Evolutionary conservation across 495 filamentous ascomycete genomes (phyloP).

Genomic region (Penicillium samsonianum): DNA sequence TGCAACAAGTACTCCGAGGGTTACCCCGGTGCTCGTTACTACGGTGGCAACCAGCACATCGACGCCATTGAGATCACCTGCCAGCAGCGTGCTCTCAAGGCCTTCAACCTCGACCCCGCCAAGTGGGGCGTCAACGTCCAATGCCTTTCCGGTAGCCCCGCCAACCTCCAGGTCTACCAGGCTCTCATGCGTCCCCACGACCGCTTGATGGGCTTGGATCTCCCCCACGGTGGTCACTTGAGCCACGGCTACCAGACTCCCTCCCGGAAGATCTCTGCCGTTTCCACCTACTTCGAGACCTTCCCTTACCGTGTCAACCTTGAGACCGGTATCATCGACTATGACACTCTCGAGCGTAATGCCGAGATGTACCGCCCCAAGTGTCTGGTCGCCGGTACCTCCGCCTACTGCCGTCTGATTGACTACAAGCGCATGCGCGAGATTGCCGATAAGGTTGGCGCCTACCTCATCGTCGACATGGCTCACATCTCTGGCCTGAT

Average conservation of each 20-base stretch:
- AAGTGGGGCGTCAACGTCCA: slow-evolving; percentile 99
- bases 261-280: slow-evolving; percentile 86
- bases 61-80: slow-evolving; percentile 94
- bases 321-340: slow-evolving; percentile 96
- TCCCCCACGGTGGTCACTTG: slow-evolving; percentile 97
- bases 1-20: slow-evolving; percentile 99
- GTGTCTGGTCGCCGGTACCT: slow-evolving; percentile 93
- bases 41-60: slow-evolving; percentile 98
- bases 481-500: slow-evolving; percentile 98
- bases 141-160: slow-evolving; percentile 82
- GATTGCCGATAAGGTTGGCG: slow-evolving; percentile 91
- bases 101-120: slow-evolving; percentile 80
- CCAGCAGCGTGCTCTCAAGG: slow-evolving; percentile 91
- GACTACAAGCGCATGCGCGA: slow-evolving; percentile 97
- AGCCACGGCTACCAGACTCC: slow-evolving; percentile 98
- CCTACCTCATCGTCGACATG: slow-evolving; percentile 97
- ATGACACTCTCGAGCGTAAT: slow-evolving; percentile 88
- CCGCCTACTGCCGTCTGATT: slow-evolving; percentile 97
- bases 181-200: slow-evolving; percentile 97
- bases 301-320: slow-evolving; percentile 90
- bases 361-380: slow-evolving; percentile 95
- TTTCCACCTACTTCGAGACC: slow-evolving; percentile 94
- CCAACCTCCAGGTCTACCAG: slow-evolving; percentile 98
- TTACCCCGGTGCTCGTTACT: slow-evolving; percentile 97
- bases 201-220: slow-evolving; percentile 93